These are phyloP conservation scores for Wallacemonas sp. DNA, from an alignment of 208 protist genomes.

Conservation along the genomic window DNA sequence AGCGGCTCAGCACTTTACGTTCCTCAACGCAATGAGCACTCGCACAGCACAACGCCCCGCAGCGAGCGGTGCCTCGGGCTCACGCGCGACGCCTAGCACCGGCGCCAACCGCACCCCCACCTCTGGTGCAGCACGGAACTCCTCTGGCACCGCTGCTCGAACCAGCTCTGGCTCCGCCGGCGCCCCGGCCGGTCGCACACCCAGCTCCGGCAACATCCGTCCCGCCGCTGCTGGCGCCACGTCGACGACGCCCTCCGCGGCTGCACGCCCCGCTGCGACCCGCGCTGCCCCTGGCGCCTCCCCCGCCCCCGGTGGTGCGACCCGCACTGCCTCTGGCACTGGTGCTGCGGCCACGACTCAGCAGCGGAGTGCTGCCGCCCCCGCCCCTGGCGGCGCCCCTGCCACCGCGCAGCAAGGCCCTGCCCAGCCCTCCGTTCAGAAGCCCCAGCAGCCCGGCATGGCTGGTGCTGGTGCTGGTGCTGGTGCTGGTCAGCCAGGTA, in stretches of 20 bases:
- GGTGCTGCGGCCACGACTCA: constrained; percentile 7
- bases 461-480: neutral
- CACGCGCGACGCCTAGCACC: neutral
- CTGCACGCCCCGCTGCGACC: neutral
- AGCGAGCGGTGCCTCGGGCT: neutral
- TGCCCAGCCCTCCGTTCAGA: constrained; percentile 18
- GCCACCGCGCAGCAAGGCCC: neutral
- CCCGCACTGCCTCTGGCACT: constrained; percentile 11
- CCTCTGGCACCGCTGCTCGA: constrained; percentile 2
- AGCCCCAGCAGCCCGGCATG: constrained; percentile 4
- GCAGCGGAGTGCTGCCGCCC: constrained; percentile 3
- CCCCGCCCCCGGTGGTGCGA: neutral
- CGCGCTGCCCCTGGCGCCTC: neutral
- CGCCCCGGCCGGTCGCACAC: neutral
- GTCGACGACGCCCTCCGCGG: neutral
- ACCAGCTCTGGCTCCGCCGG: neutral
- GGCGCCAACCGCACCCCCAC: neutral
- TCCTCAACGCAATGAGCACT: constrained; percentile 19
- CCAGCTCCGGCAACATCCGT: constrained; percentile 12
- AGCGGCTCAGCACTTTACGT: too few relatives aligned
- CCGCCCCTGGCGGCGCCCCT: neutral
- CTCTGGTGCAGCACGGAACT: neutral
- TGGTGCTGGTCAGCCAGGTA: neutral
- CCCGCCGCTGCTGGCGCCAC: neutral
- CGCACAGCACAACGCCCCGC: constrained; percentile 5